phyloP scores from a whole-genome alignment of 306 rosid genomes.

The Betula pendula region DNA sequence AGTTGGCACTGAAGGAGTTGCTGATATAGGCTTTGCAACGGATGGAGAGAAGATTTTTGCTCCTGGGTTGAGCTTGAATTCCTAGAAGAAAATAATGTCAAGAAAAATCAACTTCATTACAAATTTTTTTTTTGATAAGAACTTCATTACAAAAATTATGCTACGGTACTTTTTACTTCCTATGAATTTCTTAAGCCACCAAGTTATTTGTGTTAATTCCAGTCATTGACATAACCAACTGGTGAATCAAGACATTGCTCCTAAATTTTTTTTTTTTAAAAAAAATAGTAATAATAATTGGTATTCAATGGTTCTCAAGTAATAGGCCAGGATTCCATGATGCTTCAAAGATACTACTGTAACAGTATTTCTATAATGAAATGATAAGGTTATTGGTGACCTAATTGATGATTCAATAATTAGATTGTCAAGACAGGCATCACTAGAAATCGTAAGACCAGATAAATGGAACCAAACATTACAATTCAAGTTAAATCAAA shows the following conservation, averaged over 20 bases:
- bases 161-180: conserved; percentile 11
- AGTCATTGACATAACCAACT: neutral
- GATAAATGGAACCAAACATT: conserved; percentile 2
- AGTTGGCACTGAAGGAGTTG: conserved; percentile 47
- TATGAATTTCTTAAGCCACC: conserved; percentile 16
- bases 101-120: conserved; percentile 7
- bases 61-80: conserved; percentile 87
- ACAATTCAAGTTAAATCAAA: neutral
- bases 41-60: conserved; percentile 89
- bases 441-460: neutral
- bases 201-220: conserved; percentile 17
- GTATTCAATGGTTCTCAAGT: conserved; percentile 12
- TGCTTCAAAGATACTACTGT: conserved; percentile 14
- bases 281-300: neutral
- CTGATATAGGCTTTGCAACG: conserved; percentile 37
- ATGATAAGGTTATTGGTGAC: conserved; percentile 4
- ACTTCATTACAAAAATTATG: conserved; percentile 11
- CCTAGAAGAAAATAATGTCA: conserved; percentile 44
- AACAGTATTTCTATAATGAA: conserved; percentile 5
- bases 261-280: neutral
- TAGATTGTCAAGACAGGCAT: neutral
- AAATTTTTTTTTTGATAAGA: no score
- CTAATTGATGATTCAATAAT: neutral
- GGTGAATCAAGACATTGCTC: neutral
- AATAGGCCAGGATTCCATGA: conserved; percentile 19